Evolutionary conservation across 1,284 basidiomycete genomes (phyloP), one percentile per base, ranked within the genome.

Genomic region (Malassezia cuniculi): DNA sequence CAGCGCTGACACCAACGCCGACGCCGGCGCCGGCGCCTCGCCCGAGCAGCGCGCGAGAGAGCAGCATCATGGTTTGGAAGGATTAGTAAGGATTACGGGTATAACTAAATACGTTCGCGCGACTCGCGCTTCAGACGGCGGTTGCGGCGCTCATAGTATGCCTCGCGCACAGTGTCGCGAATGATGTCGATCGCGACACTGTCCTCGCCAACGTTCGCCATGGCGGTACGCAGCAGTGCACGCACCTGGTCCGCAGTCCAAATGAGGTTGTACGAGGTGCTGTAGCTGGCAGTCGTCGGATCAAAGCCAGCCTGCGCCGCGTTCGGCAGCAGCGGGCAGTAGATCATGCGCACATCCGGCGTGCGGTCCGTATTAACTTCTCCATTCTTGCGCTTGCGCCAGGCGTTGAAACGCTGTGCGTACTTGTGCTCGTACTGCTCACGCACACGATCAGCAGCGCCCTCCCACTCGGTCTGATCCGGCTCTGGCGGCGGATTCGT

Each of bases 251-350:
- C 48, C 2, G 56, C 51, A 6, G 54, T 59, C 60, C 60, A 64
- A 12, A 64, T 54, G 16, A 64, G 47, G 31, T 64, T 64, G 34
- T 64, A 64, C 31, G 57, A 60, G 20, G 57, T 64, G 36, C 55
- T 60, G 37, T 60, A 60, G 14, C 32, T 11, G 2, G 54, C 34
- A 6, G 47, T 51, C 27, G 50, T 52, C 15, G 60, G 60, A 32
- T 63, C 59, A 41, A 57, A 63, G 9, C 33, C 47, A 1, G 54
- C 43, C 33, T 57, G 52, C 2, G 20, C 39, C 14, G 47, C 27
- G 27, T 57, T 54, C 6, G 60, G 60, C 27, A 63, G 33, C 14
- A 63, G 27, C 2, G 60, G 60, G 27, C 59, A 61, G 37, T 63
- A 63, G 34, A 63, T 36, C 14, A 63, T 33, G 22, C 34, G 47